Conservation (phyloP, 306 rosid genomes). For the Gastrolobium villosum region DNA sequence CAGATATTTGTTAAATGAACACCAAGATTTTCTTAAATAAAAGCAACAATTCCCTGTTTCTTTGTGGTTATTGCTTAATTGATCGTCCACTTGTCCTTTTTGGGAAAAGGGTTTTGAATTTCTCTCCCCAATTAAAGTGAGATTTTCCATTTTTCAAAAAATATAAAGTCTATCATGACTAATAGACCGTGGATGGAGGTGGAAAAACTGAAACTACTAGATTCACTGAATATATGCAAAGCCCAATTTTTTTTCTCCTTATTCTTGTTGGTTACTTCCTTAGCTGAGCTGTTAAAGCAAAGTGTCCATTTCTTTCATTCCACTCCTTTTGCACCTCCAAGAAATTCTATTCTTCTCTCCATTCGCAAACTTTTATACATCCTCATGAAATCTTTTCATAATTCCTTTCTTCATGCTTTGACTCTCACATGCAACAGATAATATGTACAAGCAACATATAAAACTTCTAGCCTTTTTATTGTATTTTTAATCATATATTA, state of each 20-base stretch:
- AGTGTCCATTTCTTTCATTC: conserved; percentile 58
- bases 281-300: conserved; percentile 1
- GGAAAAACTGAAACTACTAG: background rate
- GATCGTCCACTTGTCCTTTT: background rate
- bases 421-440: conserved; percentile 4
- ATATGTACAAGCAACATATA: background rate
- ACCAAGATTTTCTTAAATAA: background rate
- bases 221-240: too few species aligned
- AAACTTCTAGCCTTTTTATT: conserved; percentile 10
- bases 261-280: too few species aligned
- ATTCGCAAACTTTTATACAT: background rate
- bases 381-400: conserved; percentile 29
- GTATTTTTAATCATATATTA: background rate
- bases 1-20: background rate
- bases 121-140: background rate
- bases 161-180: background rate
- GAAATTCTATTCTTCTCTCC: conserved; percentile 39
- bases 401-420: conserved; percentile 53
- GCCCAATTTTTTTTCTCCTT: too few species aligned
- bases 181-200: background rate
- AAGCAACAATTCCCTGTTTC: background rate
- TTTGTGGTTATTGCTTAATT: background rate
- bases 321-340: conserved; percentile 49
- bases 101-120: background rate
- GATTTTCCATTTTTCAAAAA: conserved; percentile 1